phyloP scores from a whole-genome alignment of 306 rosid genomes.

The Lagenaria siceraria region DNA sequence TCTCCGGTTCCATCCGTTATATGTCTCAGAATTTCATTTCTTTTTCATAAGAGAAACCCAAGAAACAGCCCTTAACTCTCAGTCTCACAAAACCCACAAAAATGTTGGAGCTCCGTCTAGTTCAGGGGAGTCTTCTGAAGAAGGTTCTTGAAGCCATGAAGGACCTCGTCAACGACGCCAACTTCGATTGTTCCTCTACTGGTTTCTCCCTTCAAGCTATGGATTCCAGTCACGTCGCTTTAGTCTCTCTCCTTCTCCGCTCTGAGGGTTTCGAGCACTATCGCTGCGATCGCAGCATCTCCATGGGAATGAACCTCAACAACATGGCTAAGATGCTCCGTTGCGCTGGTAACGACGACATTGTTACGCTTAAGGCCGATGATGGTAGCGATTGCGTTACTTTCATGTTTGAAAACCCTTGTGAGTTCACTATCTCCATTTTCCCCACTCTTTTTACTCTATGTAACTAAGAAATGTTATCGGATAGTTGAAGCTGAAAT shows the following conservation, averaged over 20 bases:
- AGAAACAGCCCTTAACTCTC: conserved; percentile 32
- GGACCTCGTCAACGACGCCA: conserved; percentile 58
- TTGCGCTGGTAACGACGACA: conserved; percentile 51
- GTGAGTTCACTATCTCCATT: conserved; percentile 8
- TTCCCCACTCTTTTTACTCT: too few species aligned
- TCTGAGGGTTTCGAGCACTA: conserved; percentile 59
- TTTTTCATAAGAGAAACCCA: background rate
- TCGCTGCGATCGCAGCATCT: conserved; percentile 52
- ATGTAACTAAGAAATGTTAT: background rate
- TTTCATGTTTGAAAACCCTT: conserved; percentile 60
- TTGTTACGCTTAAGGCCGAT: conserved; percentile 55
- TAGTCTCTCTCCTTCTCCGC: conserved; percentile 36
- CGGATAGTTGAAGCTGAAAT: background rate
- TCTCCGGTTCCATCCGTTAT: background rate
- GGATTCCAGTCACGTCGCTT: conserved; percentile 58
- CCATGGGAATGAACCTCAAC: conserved; percentile 51
- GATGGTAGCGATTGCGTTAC: conserved; percentile 48
- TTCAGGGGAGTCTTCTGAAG: conserved; percentile 14
- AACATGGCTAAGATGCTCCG: conserved; percentile 56
- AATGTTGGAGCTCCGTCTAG: conserved; percentile 12
- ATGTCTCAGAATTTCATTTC: background rate
- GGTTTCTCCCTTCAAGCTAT: conserved; percentile 62
- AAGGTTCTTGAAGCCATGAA: conserved; percentile 20
- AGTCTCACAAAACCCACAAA: too few species aligned
- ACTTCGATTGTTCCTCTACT: conserved; percentile 25